Base-by-base conservation (phyloP, 495 filamentous ascomycete genomes). In the Hypoxylon subgilvum region DNA sequence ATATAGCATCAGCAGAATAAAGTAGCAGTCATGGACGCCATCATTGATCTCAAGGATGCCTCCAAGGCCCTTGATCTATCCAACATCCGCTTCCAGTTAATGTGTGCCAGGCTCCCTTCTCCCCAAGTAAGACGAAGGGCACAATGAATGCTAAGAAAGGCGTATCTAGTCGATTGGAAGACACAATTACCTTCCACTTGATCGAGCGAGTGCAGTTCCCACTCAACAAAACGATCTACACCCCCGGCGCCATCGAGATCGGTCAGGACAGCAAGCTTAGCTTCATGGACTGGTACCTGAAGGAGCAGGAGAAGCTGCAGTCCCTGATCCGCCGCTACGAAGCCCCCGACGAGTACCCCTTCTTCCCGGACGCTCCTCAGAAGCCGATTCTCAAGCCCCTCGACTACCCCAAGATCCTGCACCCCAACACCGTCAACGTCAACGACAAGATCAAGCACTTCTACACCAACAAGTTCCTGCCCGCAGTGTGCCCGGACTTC, bases 181-280 rank as follows among this genome's bases (percentile, higher is more conserved):
- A 99, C 70, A 97, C 95, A 52, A 97, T 99, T 69, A 96, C 89
- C 66, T 99, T 96, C 77, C 91, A 97, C 76, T 78, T 97, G 17
- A 99, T 99, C 69, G 95, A 99, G 72, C 89, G 95, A 18, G 95
- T 92, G 25, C 95, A 99, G 76, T 99, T 99, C 74, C 92, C 93
- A 0, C 80, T 93, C 49, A 97, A 97, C 78, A 77, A 81, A 45
- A 91, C 87, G 68, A 90, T 98, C 72, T 98, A 98, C 76, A 69
- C 73, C 3, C 79, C 91, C 19, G 89, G 88, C 54, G 91, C 89
- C n/a, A 89, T 97, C 61, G 90, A 92, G n/a, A 69, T 83, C 63
- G 78, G 74, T 58, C 56, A 63, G 43, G 74, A 77, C 63, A 78
- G 78, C 63, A 64, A 79, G 27, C 81, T 93, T 22, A 90, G 88